phyloP scores from a whole-genome alignment of 2,329 filamentous ascomycete species.

The Colletotrichum navitas region DNA sequence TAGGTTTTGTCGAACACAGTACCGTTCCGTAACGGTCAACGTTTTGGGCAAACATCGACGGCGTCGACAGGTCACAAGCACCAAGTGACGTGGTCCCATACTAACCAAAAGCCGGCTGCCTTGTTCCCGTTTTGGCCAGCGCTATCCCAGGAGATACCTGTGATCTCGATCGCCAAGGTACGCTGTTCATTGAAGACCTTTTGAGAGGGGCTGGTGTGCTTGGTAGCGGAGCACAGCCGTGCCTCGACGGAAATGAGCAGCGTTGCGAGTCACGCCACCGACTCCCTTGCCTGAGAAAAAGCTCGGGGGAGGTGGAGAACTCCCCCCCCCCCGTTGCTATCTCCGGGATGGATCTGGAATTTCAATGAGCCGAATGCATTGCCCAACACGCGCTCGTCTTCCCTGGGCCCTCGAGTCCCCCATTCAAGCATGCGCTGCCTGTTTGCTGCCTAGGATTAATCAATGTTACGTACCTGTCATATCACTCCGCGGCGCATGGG shows the following conservation, averaged over 20 bases:
- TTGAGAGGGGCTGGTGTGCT: conserved; percentile 17
- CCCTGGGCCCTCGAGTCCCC: background rate
- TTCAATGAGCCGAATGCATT: conserved; percentile 11
- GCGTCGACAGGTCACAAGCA: background rate
- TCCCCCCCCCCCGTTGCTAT: conserved; percentile 20
- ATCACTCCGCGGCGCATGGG: background rate
- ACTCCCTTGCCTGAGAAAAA: conserved; percentile 31
- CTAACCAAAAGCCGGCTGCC: conserved; percentile 24
- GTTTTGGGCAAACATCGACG: background rate
- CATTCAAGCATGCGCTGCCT: background rate
- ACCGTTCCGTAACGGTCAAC: conserved; percentile 3
- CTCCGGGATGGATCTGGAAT: conserved; percentile 28
- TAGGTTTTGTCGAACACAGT: background rate
- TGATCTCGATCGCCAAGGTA: conserved; percentile 25
- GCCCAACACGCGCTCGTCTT: conserved; percentile 1
- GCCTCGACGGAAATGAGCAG: conserved; percentile 22
- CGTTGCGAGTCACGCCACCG: conserved; percentile 31
- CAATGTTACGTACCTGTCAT: conserved; percentile 5
- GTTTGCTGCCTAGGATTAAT: background rate
- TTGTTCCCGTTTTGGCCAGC: conserved; percentile 28
- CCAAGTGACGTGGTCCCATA: conserved; percentile 10
- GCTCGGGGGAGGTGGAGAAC: conserved; percentile 11
- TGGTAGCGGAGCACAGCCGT: conserved; percentile 25
- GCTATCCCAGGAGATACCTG: conserved; percentile 10
- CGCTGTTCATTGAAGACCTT: conserved; percentile 1